phyloP scores from a whole-genome alignment of 306 rosid species.

The Ammopiptanthus mongolicus region DNA sequence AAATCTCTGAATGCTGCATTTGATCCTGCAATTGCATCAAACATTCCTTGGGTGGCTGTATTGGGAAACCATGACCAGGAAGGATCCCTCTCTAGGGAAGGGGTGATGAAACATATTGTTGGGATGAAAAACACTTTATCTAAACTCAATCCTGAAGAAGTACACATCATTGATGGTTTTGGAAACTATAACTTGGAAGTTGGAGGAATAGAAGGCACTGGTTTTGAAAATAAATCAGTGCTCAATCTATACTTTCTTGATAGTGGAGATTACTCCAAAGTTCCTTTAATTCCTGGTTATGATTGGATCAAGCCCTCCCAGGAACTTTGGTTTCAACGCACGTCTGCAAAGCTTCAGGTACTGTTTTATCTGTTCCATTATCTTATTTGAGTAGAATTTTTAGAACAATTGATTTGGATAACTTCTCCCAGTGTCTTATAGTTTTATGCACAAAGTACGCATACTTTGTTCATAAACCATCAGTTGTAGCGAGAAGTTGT shows the following conservation, averaged over 20 bases:
- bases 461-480: too few species aligned
- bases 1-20: slow-evolving; percentile 77
- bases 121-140: slow-evolving; percentile 72
- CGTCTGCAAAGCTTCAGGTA: slow-evolving; percentile 70
- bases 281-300: slow-evolving; percentile 55
- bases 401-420: neutral
- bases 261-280: slow-evolving; percentile 87
- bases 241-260: slow-evolving; percentile 90
- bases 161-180: slow-evolving; percentile 64
- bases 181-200: slow-evolving; percentile 89
- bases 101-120: slow-evolving; percentile 78
- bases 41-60: slow-evolving; percentile 87
- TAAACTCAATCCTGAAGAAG: slow-evolving; percentile 56
- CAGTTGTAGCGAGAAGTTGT: neutral
- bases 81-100: slow-evolving; percentile 77
- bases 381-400: neutral
- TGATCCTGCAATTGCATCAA: slow-evolving; percentile 82
- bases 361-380: slow-evolving; percentile 10
- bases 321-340: slow-evolving; percentile 74
- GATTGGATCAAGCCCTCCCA: slow-evolving; percentile 98
- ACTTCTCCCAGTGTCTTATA: neutral
- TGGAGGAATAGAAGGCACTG: slow-evolving; percentile 62
- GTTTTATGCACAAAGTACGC: neutral
- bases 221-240: slow-evolving; percentile 73
- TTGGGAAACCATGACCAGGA: slow-evolving; percentile 97